Base-by-base conservation (phyloP, 2,329 filamentous ascomycete genomes). In the Zymoseptoria crescenta region DNA sequence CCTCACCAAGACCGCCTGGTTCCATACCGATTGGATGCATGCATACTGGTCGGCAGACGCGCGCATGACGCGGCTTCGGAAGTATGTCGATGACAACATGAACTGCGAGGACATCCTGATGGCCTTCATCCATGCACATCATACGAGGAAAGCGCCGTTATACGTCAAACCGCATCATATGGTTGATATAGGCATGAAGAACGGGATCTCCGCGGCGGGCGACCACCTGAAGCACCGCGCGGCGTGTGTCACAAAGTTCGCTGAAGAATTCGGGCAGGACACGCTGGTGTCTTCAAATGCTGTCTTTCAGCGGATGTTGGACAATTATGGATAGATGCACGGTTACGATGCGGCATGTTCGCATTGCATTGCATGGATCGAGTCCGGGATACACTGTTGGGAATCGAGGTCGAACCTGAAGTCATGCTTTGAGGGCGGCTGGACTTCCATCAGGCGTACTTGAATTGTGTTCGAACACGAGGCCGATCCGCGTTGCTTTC, bases 41-140 rank as follows among this genome's bases (percentile, higher is more conserved):
- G 51, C 51, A 10, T 52, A 52, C 51, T 52, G 51, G 51, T 28
- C 20, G n/a, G 10, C 27, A 10, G 51, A 52, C 51, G 24, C n/a
- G 24, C 24, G 24, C 20, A 49, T 56, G 21, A 49, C 21, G n/a
- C 30, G 27, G 8, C 41, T 56, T 6, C 29, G 54, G 20, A 29
- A 49, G 2, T 56, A 56, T 13, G 54, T 56, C 21, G 54, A 56
- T 5, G 41, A 20, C 13, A 35, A 48, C 9, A 56, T 49, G 20
- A 41, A 49, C 13, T 56, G 55, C 28, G 55, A 56, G 30, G 55
- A 56, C 27, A 56, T 56, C 48, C n/a, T 49, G 20, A 52, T 56
- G 55, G 55, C 55, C 16, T 56, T 51, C 55, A 27, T 56, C 5
- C 49, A 52, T 21, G 55, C 55, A 19, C 45, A 56, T 50, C 27